A percentile compares a stretch with the other conserved stretches of the same genome.
phyloP scores from a whole-genome alignment of 352 stramenopile species.

The Pythium folliculosum region DNA sequence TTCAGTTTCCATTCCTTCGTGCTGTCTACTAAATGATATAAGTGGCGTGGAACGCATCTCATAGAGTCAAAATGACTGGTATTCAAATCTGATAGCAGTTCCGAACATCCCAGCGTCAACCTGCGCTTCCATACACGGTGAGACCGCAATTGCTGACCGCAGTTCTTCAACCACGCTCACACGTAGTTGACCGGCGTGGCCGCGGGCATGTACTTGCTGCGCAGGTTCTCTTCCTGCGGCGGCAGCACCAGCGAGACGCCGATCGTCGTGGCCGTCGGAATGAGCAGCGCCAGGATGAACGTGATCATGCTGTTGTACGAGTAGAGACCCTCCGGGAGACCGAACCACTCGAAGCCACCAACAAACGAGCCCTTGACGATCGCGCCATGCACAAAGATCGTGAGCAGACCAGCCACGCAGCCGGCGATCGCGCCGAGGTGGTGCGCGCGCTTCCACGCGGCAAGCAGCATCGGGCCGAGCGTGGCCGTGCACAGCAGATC shows the following conservation, averaged over 20 bases:
- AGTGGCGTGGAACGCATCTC: no score
- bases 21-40: no score
- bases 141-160: no score
- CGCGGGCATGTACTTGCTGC: conserved; percentile 35
- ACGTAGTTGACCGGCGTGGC: conserved; percentile 28
- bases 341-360: conserved; percentile 80
- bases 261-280: conserved; percentile 61
- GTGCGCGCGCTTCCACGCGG: conserved; percentile 51
- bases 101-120: no score
- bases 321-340: conserved; percentile 73
- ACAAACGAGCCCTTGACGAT: conserved; percentile 63
- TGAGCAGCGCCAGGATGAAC: conserved; percentile 69
- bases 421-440: conserved; percentile 45
- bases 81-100: no score
- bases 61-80: no score
- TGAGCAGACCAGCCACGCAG: conserved; percentile 56
- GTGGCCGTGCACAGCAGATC: conserved; percentile 75
- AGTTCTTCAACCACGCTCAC: background rate
- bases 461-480: conserved; percentile 72
- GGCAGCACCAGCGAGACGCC: conserved; percentile 53
- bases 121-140: no score
- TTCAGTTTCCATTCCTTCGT: no score
- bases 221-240: conserved; percentile 18
- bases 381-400: conserved; percentile 69
- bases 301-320: conserved; percentile 79